Evolutionary conservation across 1,284 basidiomycete species (phyloP), one percentile per base, ranked within the genome.

Genomic region (Leccinum subrobustum): DNA sequence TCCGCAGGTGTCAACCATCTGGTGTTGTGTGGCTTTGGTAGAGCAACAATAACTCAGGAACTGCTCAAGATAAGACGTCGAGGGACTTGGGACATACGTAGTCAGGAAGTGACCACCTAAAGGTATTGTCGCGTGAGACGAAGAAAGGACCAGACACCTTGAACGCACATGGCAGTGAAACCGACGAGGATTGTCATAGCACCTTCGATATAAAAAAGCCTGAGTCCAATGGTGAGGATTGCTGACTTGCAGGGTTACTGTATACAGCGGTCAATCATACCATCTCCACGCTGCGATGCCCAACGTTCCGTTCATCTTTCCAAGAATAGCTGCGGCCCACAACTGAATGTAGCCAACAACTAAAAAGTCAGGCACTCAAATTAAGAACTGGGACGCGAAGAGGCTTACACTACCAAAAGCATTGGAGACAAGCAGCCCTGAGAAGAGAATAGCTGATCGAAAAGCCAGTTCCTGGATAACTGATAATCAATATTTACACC

Each of bases 221-320:
- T 68, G 62, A 53, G 4, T 52, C 52, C 27, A 44, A 48, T 18
- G 4, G 1, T 4, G 31, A 1, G 50, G n/a, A 11, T n/a, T 9
- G 6, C 18, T 16, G 20, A 35, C 8, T 20, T n/a, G n/a, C 18
- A 31, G 6, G 11, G 8, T 29, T 18, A 7, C n/a, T 18, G 12
- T 29, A 52, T 6, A 29, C 27, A 29, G 29, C 18, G 6, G 14
- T 1, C 11, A 18, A n/a, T 3, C 79, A 61, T 62, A 84, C 86
- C 86, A 90, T 72, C 84, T 75, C 90, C 90, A 93, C 1, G 88
- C 89, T 20, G 83, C 73, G 50, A 89, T 84, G 1, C 88, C 88
- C 5, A 81, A 75, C 57, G 77, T 80, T 1, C 87, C 88, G 61
- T 92, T 81, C 88, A 92, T 87, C 31, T 78, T 80, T 9, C 79